Conservation (phyloP, 306 rosid genomes). For the Quercus bicolor region DNA sequence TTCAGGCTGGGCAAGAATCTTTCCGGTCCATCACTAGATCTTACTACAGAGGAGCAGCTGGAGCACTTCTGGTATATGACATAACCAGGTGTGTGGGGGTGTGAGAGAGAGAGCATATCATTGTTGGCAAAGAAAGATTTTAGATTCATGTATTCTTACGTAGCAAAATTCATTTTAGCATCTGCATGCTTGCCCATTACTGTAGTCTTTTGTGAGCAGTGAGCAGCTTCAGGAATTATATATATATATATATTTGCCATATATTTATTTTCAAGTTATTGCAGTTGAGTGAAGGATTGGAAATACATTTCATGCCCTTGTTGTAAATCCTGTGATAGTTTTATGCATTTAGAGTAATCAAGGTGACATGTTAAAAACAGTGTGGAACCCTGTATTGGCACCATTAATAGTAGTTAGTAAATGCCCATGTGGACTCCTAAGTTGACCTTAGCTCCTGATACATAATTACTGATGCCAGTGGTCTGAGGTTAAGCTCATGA, state of each 20-base stretch:
- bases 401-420: not conserved
- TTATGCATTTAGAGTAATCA: not conserved
- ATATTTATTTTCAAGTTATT: not conserved
- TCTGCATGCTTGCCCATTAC: not conserved
- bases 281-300: not conserved
- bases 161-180: not conserved
- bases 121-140: not conserved
- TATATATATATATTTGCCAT: too few relatives aligned
- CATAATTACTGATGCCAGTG: not conserved
- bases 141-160: not conserved
- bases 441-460: not conserved
- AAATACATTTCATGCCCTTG: not conserved
- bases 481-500: not conserved
- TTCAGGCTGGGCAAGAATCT: conserved; percentile 98
- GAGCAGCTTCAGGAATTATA: not conserved
- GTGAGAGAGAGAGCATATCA: not conserved
- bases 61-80: conserved; percentile 96
- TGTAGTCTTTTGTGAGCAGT: not conserved
- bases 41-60: conserved; percentile 96
- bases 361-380: not conserved
- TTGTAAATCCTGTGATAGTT: not conserved
- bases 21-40: conserved; percentile 97
- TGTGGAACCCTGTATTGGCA: not conserved
- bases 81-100: conserved; percentile 67
- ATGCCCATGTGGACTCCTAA: not conserved